phyloP scores from a whole-genome alignment of 495 filamentous ascomycete genomes.

The Penicillium antarcticum region DNA sequence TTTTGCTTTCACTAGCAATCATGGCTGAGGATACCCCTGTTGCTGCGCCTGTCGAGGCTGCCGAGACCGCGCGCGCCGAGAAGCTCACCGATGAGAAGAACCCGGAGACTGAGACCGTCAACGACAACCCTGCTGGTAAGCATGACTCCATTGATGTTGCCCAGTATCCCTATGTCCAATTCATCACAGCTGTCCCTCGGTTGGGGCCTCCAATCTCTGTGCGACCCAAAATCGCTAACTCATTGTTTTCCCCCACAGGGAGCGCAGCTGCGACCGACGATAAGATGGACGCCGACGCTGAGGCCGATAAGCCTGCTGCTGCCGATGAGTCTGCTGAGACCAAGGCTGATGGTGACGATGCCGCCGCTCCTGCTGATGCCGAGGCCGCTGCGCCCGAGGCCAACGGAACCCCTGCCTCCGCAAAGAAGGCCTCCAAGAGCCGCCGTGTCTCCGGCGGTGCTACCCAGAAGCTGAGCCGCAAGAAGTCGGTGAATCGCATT shows the following conservation, averaged over 20 bases:
- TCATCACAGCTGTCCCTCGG: not conserved
- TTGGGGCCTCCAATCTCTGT: constrained; percentile 10
- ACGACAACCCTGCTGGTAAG: constrained; percentile 36
- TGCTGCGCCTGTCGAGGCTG: constrained; percentile 31
- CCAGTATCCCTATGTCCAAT: not conserved
- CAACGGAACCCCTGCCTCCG: constrained; percentile 45
- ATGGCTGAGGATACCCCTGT: constrained; percentile 45
- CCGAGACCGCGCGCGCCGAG: constrained; percentile 35
- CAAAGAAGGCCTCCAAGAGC: constrained; percentile 46
- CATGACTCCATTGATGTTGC: not conserved
- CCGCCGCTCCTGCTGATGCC: constrained; percentile 24
- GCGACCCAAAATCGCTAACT: constrained; percentile 28
- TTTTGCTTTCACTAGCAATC: constrained; percentile 16
- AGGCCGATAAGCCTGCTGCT: constrained; percentile 23
- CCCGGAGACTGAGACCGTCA: constrained; percentile 28
- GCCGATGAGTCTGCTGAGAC: constrained; percentile 29
- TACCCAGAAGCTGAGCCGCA: constrained; percentile 75
- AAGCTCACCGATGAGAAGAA: constrained; percentile 26
- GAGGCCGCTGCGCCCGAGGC: constrained; percentile 29
- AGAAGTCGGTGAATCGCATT: constrained; percentile 70
- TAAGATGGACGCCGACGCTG: constrained; percentile 27
- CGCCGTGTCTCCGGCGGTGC: constrained; percentile 68
- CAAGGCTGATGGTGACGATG: constrained; percentile 28
- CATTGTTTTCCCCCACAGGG: constrained; percentile 15
- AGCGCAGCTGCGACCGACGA: constrained; percentile 24